These are phyloP conservation scores for Capronia coronata DNA, from an alignment of 2,329 filamentous ascomycete species.

Conservation along the genomic window DNA sequence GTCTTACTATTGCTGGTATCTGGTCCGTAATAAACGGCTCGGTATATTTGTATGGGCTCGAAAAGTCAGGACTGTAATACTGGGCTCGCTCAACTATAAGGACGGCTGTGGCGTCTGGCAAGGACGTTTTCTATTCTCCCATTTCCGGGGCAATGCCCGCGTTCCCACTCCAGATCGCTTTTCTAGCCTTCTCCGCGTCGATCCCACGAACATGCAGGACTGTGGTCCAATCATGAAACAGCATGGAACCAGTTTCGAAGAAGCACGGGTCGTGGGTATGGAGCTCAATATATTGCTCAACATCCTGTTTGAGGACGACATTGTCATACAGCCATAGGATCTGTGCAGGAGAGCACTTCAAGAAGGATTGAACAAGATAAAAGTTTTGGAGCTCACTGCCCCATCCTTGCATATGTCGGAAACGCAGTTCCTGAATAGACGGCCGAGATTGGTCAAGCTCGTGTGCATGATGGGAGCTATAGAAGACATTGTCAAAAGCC, in stretches of 20 bases:
- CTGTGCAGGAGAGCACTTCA: constrained; percentile 57
- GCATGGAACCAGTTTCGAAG: constrained; percentile 57
- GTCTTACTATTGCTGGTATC: no score
- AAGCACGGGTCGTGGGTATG: constrained; percentile 52
- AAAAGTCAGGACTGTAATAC: no score
- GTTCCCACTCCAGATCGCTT: constrained; percentile 20
- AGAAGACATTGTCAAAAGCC: constrained; percentile 18
- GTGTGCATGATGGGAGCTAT: constrained; percentile 12
- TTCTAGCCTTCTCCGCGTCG: constrained; percentile 39
- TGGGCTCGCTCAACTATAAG: no score
- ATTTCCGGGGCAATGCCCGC: constrained; percentile 11
- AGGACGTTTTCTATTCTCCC: background rate
- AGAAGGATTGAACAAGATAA: constrained; percentile 58
- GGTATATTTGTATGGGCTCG: no score
- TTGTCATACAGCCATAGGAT: constrained; percentile 53
- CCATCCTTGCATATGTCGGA: constrained; percentile 51
- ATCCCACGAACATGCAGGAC: constrained; percentile 52
- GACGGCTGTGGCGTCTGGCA: no score
- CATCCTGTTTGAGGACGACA: constrained; percentile 51
- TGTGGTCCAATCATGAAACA: constrained; percentile 52
- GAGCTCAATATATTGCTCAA: constrained; percentile 47
- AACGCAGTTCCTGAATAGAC: constrained; percentile 41
- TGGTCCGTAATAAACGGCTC: no score
- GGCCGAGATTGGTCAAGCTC: constrained; percentile 15
- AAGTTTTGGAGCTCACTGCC: constrained; percentile 59